Evolutionary conservation across 2,329 filamentous ascomycete species (phyloP).

Genomic region (Trichoderma gracile): DNA sequence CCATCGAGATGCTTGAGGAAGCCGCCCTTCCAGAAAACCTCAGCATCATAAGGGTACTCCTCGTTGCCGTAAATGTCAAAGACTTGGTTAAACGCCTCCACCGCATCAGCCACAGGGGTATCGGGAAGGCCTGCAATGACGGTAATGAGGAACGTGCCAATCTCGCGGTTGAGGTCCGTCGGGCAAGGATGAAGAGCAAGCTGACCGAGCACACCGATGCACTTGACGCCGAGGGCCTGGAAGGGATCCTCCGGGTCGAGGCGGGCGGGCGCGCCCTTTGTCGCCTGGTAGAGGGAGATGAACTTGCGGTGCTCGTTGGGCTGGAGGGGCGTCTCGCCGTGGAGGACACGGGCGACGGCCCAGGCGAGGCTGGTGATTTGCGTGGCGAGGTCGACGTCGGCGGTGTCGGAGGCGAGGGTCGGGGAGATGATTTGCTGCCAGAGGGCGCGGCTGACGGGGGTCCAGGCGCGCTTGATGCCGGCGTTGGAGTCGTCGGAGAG

Average conservation of each 20-base stretch:
- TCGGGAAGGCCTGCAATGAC: conserved; percentile 54
- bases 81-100: conserved; percentile 66
- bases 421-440: conserved; percentile 59
- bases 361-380: conserved; percentile 65
- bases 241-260: conserved; percentile 54
- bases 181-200: conserved; percentile 59
- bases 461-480: conserved; percentile 56
- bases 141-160: conserved; percentile 63
- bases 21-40: conserved; percentile 64
- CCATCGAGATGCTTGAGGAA: conserved; percentile 62
- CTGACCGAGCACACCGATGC: conserved; percentile 65
- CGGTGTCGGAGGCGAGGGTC: conserved; percentile 61
- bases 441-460: conserved; percentile 53
- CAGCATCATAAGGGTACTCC: conserved; percentile 56
- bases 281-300: conserved; percentile 65
- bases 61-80: conserved; percentile 69
- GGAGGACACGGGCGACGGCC: conserved; percentile 60
- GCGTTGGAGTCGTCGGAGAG: conserved; percentile 56
- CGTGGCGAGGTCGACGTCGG: conserved; percentile 62
- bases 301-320: conserved; percentile 62
- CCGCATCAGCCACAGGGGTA: conserved; percentile 56
- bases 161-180: conserved; percentile 57
- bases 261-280: conserved; percentile 41
- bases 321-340: conserved; percentile 47
- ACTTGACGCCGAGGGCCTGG: conserved; percentile 64